Percentiles rank a stretch among this genome's conserved stretches.
Conservation (phyloP, 2,329 filamentous ascomycete genomes). For the Knufia petricola region DNA sequence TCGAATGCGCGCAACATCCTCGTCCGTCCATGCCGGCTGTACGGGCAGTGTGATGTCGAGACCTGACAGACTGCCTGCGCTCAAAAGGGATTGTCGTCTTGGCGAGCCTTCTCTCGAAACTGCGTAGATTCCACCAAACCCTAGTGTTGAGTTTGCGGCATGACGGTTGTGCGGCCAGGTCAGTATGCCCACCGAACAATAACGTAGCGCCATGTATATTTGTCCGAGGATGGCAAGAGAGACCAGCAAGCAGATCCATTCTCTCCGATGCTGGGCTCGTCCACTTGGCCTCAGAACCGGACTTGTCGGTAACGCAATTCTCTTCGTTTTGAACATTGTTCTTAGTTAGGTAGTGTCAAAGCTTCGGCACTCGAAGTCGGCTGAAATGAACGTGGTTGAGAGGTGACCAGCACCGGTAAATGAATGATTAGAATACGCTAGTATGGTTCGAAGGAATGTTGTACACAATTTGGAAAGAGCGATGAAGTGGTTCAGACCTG, state of each 20-base stretch:
- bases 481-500: not conserved
- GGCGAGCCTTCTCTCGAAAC: slow-evolving; percentile 7
- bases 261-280: slow-evolving; percentile 1
- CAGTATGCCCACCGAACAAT: not conserved
- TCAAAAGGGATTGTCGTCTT: slow-evolving; percentile 20
- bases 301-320: not conserved
- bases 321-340: slow-evolving; percentile 2
- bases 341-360: not conserved
- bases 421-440: too few species aligned
- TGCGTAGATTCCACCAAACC: slow-evolving; percentile 8
- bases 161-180: not conserved
- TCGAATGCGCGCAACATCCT: slow-evolving; percentile 16
- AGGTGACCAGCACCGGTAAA: not conserved
- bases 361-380: not conserved
- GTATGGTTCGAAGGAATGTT: not conserved
- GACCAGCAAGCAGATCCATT: slow-evolving; percentile 1
- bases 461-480: not conserved
- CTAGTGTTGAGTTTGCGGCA: slow-evolving; percentile 5
- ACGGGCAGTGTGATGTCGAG: slow-evolving; percentile 27
- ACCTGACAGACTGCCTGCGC: slow-evolving; percentile 28
- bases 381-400: not conserved
- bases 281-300: slow-evolving; percentile 2
- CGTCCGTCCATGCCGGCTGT: slow-evolving; percentile 26
- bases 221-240: slow-evolving; percentile 3
- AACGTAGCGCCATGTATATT: not conserved